phyloP scores from a whole-genome alignment of 2,329 filamentous ascomycete species.

The Neonectria magnoliae region DNA sequence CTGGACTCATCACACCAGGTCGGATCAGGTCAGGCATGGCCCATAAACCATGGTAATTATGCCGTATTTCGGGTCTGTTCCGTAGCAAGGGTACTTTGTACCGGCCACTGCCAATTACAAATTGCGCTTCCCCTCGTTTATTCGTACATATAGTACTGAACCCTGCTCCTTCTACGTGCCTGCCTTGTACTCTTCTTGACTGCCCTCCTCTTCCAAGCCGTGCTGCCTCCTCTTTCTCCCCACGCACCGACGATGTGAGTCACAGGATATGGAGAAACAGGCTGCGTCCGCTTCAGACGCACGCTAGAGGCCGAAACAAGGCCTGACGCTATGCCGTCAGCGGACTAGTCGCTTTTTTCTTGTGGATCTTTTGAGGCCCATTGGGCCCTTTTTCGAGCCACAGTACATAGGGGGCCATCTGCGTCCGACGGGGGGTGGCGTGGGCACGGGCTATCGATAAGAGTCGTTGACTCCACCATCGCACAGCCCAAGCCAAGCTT shows the following conservation, averaged over 20 bases:
- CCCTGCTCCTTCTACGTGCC: background rate
- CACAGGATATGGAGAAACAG: constrained; percentile 40
- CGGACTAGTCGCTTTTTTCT: constrained; percentile 33
- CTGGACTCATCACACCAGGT: constrained; percentile 15
- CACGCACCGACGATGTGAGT: constrained; percentile 40
- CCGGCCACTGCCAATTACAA: constrained; percentile 11
- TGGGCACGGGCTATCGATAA: constrained; percentile 39
- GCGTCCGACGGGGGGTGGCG: constrained; percentile 14
- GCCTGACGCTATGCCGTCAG: constrained; percentile 31
- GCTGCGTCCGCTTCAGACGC: constrained; percentile 33
- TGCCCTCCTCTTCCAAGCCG: constrained; percentile 11
- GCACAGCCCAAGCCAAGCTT: background rate
- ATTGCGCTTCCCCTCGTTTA: constrained; percentile 6
- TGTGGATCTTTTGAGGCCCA: constrained; percentile 24
- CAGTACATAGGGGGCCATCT: constrained; percentile 23
- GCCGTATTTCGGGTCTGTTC: background rate
- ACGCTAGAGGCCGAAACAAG: constrained; percentile 38
- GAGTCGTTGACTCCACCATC: constrained; percentile 19
- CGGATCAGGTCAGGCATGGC: constrained; percentile 12
- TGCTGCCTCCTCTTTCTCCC: constrained; percentile 21
- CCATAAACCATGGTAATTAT: background rate
- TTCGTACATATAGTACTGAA: background rate
- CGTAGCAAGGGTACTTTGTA: background rate
- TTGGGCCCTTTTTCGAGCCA: constrained; percentile 10
- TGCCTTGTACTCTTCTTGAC: constrained; percentile 1